These are phyloP conservation scores for Salix suchowensis DNA, from an alignment of 345 rosid genomes.

Conservation along the genomic window DNA sequence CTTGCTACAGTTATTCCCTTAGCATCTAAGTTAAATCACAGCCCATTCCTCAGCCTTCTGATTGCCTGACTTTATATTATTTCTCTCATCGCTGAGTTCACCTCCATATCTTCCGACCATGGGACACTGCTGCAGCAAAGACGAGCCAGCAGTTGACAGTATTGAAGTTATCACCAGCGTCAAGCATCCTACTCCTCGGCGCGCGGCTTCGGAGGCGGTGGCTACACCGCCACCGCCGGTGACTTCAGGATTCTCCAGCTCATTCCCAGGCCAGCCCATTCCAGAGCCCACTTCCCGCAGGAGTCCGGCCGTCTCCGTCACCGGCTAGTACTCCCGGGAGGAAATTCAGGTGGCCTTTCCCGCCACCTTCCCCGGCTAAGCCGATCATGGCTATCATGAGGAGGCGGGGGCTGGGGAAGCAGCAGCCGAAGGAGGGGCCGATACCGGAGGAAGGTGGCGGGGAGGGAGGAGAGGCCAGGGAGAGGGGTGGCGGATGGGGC, in stretches of 20 bases:
- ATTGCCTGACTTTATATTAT: constrained; percentile 28
- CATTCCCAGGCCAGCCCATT: constrained; percentile 18
- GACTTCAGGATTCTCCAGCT: background rate
- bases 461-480: background rate
- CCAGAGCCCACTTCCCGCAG: constrained; percentile 23
- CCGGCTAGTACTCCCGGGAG: constrained; percentile 20
- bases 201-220: background rate
- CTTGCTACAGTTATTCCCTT: background rate
- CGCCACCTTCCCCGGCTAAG: constrained; percentile 30
- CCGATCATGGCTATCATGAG: constrained; percentile 29
- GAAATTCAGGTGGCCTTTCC: constrained; percentile 29
- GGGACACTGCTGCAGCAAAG: constrained; percentile 84
- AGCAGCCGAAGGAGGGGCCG: constrained; percentile 14
- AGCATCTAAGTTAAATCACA: background rate
- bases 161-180: background rate
- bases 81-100: background rate
- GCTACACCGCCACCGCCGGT: constrained; percentile 13
- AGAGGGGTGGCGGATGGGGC: background rate
- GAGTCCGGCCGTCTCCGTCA: constrained; percentile 22
- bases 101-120: constrained; percentile 30
- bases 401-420: constrained; percentile 8
- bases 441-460: constrained; percentile 15
- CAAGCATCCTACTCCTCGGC: background rate
- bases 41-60: constrained; percentile 2
- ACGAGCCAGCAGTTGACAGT: constrained; percentile 33